Conservation (phyloP, 106 monocot species). For the Triglochin maritima region DNA sequence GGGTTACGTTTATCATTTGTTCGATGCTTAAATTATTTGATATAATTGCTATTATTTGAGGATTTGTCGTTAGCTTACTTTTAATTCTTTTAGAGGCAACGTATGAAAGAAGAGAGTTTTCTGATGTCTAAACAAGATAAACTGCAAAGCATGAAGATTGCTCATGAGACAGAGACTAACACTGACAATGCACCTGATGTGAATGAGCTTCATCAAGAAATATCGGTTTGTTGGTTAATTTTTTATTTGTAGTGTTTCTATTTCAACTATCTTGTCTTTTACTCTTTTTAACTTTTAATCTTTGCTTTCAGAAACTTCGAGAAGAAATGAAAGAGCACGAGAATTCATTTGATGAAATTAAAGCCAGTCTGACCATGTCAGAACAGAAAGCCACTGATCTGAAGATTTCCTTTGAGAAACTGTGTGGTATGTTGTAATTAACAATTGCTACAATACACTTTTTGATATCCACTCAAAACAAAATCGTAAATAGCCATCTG, state of each 20-base stretch:
- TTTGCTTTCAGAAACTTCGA: conserved; percentile 47
- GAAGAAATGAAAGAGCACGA: conserved; percentile 52
- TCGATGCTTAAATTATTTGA: too few species aligned
- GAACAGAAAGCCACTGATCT: conserved; percentile 47
- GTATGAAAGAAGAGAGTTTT: conserved; percentile 36
- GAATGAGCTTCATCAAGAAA: conserved; percentile 69
- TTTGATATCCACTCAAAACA: background rate
- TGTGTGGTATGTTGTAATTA: conserved; percentile 48
- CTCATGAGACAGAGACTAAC: conserved; percentile 38
- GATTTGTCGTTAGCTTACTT: background rate
- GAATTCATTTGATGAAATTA: conserved; percentile 34
- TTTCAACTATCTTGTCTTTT: background rate
- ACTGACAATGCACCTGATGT: conserved; percentile 25
- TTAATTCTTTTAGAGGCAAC: conserved; percentile 40
- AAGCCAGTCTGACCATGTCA: conserved; percentile 24
- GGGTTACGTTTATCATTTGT: too few species aligned
- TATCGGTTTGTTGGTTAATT: conserved; percentile 33
- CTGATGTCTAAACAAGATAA: conserved; percentile 41
- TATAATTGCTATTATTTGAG: background rate
- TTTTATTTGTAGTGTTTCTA: background rate
- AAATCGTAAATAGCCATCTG: background rate
- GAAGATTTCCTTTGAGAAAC: conserved; percentile 49
- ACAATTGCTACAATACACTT: background rate
- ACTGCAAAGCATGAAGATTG: conserved; percentile 40
- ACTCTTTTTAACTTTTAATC: background rate